phyloP scores from a whole-genome alignment of 75 land plant genomes.

The Azolla pinnata region DNA sequence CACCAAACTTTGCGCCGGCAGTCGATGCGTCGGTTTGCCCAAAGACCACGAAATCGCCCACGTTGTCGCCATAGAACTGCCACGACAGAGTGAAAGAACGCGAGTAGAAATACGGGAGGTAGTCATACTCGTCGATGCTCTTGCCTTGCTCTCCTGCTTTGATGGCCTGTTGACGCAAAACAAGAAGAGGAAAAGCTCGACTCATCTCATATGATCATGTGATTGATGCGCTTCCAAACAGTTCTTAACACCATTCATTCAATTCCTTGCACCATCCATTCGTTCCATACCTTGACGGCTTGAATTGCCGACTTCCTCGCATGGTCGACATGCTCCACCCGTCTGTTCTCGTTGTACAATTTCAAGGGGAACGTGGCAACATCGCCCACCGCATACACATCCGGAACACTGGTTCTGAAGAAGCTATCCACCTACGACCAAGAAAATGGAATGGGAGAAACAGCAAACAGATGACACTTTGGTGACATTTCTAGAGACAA shows the following conservation, averaged over 20 bases:
- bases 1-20: slow-evolving; percentile 66
- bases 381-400: slow-evolving; percentile 92
- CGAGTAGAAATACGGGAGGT: slow-evolving; percentile 94
- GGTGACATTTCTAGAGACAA: too few species aligned
- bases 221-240: too few species aligned
- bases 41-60: slow-evolving; percentile 70
- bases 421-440: slow-evolving; percentile 72
- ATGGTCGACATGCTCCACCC: slow-evolving; percentile 89
- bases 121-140: slow-evolving; percentile 64
- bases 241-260: too few species aligned
- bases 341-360: slow-evolving; percentile 47
- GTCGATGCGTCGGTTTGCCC: slow-evolving; percentile 58
- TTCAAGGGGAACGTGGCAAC: slow-evolving; percentile 82
- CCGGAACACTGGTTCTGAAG: slow-evolving; percentile 74
- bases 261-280: too few species aligned
- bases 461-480: too few species aligned
- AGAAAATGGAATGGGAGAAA: too few species aligned
- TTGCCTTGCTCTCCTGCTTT: slow-evolving; percentile 66
- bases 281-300: too few species aligned
- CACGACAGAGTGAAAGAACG: slow-evolving; percentile 89
- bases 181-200: too few species aligned
- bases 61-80: slow-evolving; percentile 98
- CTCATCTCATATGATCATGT: too few species aligned
- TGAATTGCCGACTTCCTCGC: slow-evolving; percentile 77
- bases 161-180: slow-evolving; percentile 66